Evolutionary conservation across 2,329 filamentous ascomycete genomes (phyloP).

Genomic region (Coniella vitis): DNA sequence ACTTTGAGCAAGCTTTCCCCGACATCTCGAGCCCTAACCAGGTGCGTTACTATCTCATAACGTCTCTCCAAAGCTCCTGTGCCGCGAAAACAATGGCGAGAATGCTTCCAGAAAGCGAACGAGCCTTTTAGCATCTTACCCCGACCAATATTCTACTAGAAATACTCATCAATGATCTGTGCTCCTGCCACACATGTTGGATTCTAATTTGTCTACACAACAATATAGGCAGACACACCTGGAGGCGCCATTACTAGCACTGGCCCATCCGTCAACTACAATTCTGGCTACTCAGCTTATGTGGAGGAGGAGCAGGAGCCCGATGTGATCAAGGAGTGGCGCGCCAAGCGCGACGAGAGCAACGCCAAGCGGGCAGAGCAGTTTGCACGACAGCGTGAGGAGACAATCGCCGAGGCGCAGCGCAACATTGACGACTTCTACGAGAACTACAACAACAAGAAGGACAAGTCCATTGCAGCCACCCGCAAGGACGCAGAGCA

Average conservation of each 20-base stretch:
- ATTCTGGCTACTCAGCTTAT: conserved; percentile 53
- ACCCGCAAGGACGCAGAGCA: conserved; percentile 89
- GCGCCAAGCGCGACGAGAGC: conserved; percentile 76
- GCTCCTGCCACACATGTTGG: neutral
- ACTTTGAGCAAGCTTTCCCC: conserved; percentile 87
- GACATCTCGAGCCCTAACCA: conserved; percentile 64
- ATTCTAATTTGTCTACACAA: neutral
- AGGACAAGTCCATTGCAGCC: conserved; percentile 86
- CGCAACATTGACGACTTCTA: conserved; percentile 98
- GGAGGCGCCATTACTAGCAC: conserved; percentile 66
- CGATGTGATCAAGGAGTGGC: conserved; percentile 86
- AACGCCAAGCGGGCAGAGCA: conserved; percentile 80
- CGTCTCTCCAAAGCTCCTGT: neutral
- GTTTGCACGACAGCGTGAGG: conserved; percentile 72
- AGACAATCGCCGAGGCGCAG: conserved; percentile 83
- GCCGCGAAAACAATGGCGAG: too few species aligned
- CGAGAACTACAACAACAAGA: conserved; percentile 98
- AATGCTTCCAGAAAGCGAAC: neutral
- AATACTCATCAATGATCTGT: neutral
- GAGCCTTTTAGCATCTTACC: too few species aligned
- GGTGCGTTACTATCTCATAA: conserved; percentile 35
- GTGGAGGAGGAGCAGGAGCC: conserved; percentile 63
- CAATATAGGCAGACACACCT: conserved; percentile 58
- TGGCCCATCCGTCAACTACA: conserved; percentile 57
- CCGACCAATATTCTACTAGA: neutral